Conservation (phyloP, 257 asterid species). For the Jasminum sambac region DNA sequence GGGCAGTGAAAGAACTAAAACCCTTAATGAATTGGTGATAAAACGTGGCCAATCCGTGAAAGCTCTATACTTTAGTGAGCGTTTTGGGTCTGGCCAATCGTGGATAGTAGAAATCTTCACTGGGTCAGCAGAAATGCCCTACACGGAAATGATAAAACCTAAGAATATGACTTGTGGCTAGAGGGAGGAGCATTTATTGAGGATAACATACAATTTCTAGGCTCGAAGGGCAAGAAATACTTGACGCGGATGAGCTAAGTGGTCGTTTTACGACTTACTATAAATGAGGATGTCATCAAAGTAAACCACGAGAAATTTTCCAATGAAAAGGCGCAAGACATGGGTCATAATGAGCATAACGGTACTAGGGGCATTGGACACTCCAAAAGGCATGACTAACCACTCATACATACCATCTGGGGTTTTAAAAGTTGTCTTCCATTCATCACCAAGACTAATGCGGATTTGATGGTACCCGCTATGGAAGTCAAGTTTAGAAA, state of each 20-base stretch:
- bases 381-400: no score
- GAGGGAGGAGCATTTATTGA: neutral
- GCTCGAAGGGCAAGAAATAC: no score
- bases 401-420: neutral
- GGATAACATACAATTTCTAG: neutral
- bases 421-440: no score
- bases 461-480: no score
- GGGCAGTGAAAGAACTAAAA: neutral
- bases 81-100: neutral
- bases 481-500: no score
- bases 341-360: neutral
- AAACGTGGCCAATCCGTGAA: neutral
- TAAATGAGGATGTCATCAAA: no score
- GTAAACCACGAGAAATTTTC: neutral
- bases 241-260: no score
- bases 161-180: neutral
- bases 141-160: neutral
- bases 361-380: neutral
- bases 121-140: no score
- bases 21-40: no score
- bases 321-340: neutral
- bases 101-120: no score
- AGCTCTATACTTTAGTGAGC: neutral
- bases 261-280: no score
- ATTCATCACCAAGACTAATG: neutral